A percentile compares a stretch with the other conserved stretches of the same genome.
These are phyloP conservation scores for Penicillium hesseltinei DNA, from an alignment of 2,329 filamentous ascomycete genomes.

Conservation along the genomic window DNA sequence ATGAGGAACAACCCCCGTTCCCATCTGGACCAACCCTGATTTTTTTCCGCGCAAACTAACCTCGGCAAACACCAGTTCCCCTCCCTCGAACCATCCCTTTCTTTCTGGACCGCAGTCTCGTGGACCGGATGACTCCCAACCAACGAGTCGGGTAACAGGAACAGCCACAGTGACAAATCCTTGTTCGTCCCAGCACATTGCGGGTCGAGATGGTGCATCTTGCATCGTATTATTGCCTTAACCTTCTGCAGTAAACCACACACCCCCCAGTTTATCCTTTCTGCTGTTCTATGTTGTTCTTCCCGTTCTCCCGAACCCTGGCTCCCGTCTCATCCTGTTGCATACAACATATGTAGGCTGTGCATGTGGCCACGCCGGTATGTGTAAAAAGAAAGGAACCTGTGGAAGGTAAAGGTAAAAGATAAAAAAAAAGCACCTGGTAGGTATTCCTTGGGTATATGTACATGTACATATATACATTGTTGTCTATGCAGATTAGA, in stretches of 20 bases:
- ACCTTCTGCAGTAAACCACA: not conserved
- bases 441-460: not conserved
- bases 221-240: not conserved
- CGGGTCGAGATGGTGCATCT: not conserved
- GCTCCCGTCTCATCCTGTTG: not conserved
- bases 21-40: conserved; percentile 4
- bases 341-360: not conserved
- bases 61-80: conserved; percentile 6
- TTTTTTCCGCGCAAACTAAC: not conserved
- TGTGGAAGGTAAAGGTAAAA: not conserved
- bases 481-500: not conserved
- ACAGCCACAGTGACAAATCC: conserved; percentile 2
- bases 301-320: not conserved
- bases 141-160: conserved; percentile 1
- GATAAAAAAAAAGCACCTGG: not conserved
- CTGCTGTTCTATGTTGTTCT: not conserved
- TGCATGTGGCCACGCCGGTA: not conserved
- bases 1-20: conserved; percentile 1
- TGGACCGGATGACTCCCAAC: conserved; percentile 8
- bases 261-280: no score
- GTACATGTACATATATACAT: not conserved
- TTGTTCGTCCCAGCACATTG: not conserved
- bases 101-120: conserved; percentile 8
- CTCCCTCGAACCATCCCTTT: not conserved
- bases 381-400: not conserved